These are phyloP conservation scores for Penicillium lividum DNA, from an alignment of 495 filamentous ascomycete species.

Conservation along the genomic window DNA sequence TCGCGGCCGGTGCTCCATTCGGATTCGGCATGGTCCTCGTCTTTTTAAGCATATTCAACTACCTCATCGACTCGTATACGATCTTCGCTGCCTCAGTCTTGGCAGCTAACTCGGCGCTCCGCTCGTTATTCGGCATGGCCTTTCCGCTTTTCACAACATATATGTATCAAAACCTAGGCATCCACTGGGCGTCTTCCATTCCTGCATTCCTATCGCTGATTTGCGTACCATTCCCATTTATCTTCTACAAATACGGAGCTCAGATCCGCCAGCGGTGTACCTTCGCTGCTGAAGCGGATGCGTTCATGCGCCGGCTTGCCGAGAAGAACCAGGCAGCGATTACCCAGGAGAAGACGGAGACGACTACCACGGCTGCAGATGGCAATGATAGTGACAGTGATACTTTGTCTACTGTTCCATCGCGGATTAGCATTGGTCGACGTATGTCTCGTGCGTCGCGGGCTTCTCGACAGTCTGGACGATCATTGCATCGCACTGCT, in stretches of 20 bases:
- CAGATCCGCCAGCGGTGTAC: constrained; percentile 65
- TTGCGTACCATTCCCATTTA: constrained; percentile 71
- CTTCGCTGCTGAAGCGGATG: constrained; percentile 56
- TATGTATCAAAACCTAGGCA: constrained; percentile 71
- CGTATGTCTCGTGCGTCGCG: constrained; percentile 27
- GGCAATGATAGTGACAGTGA: constrained; percentile 21
- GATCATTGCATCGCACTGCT: constrained; percentile 24
- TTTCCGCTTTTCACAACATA: constrained; percentile 78
- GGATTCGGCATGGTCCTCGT: constrained; percentile 71
- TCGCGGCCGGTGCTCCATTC: constrained; percentile 63
- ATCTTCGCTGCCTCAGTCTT: constrained; percentile 75
- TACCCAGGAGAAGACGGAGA: constrained; percentile 14
- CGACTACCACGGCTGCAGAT: constrained; percentile 2
- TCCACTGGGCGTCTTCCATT: constrained; percentile 75
- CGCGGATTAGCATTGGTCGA: constrained; percentile 18
- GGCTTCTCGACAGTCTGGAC: constrained; percentile 33
- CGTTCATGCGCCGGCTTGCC: constrained; percentile 36
- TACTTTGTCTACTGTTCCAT: constrained; percentile 31
- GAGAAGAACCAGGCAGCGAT: constrained; percentile 24
- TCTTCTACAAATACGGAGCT: constrained; percentile 71
- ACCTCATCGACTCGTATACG: constrained; percentile 72
- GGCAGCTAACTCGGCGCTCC: constrained; percentile 70
- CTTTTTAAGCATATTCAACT: constrained; percentile 70
- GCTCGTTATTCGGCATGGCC: constrained; percentile 64
- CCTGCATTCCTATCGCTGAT: constrained; percentile 70